These are phyloP conservation scores for Nakaseomyces kungkrabaensis DNA, from an alignment of 1,139 yeast genomes.

Conservation along the genomic window DNA sequence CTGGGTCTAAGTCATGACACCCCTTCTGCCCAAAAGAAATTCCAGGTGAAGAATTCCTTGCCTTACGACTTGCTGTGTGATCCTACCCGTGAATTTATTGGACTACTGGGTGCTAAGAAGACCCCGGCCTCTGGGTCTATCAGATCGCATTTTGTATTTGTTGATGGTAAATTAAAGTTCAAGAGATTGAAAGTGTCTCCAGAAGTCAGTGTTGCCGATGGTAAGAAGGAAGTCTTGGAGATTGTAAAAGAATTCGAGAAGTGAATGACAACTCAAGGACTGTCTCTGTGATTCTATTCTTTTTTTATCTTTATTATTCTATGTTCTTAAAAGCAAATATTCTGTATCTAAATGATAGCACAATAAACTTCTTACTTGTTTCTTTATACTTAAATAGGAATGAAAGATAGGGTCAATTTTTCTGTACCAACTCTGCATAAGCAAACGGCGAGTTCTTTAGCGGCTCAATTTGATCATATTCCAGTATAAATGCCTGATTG, in stretches of 20 bases:
- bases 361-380: background rate
- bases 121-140: slow-evolving; percentile 49
- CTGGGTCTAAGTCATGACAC: slow-evolving; percentile 68
- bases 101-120: slow-evolving; percentile 74
- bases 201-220: slow-evolving; percentile 58
- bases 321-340: background rate
- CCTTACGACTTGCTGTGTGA: slow-evolving; percentile 71
- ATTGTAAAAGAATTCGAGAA: slow-evolving; percentile 13
- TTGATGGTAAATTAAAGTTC: slow-evolving; percentile 59
- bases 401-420: too few species aligned
- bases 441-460: slow-evolving; percentile 7
- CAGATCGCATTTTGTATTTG: slow-evolving; percentile 85
- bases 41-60: slow-evolving; percentile 61
- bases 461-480: slow-evolving; percentile 17
- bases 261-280: background rate
- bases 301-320: background rate
- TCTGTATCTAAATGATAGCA: background rate
- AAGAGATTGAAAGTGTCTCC: slow-evolving; percentile 69
- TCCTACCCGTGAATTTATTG: slow-evolving; percentile 59
- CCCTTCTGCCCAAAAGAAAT: slow-evolving; percentile 64
- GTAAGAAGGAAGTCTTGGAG: slow-evolving; percentile 43
- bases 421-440: background rate
- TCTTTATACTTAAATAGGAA: too few species aligned
- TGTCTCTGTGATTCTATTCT: background rate
- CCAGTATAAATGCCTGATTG: slow-evolving; percentile 13